Conservation (phyloP, 768 basidiomycete genomes). For the Lentinus tigrinus region DNA sequence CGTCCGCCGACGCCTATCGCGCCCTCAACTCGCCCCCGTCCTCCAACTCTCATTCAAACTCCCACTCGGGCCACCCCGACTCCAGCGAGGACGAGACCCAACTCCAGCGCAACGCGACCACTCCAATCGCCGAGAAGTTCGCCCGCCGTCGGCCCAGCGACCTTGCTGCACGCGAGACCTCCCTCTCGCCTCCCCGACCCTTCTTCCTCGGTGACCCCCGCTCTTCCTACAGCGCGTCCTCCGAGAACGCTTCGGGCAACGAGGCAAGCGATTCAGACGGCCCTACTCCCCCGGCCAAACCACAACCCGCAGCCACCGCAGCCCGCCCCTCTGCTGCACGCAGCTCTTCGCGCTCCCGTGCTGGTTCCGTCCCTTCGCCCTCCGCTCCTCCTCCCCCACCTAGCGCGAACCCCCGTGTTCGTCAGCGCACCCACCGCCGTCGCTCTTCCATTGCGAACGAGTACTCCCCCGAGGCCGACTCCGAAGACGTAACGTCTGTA, state of each 20-base stretch:
- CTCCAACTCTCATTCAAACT: constrained; percentile 14
- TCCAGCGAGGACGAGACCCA: constrained; percentile 24
- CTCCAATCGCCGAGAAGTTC: constrained; percentile 17
- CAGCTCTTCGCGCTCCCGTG: background rate
- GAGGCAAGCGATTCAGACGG: constrained; percentile 27
- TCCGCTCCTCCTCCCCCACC: constrained; percentile 8
- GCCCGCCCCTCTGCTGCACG: constrained; percentile 1
- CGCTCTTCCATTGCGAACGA: constrained; percentile 22
- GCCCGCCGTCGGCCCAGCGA: constrained; percentile 11
- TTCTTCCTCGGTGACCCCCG: constrained; percentile 35
- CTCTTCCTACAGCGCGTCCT: constrained; percentile 18
- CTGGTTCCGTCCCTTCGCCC: constrained; percentile 1
- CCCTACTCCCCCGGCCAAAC: constrained; percentile 9
- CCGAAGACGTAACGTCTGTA: constrained; percentile 1
- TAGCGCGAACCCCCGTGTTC: constrained; percentile 13
- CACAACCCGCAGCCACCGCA: constrained; percentile 9
- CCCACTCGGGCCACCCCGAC: constrained; percentile 17
- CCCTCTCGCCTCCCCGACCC: constrained; percentile 36
- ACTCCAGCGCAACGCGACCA: constrained; percentile 13
- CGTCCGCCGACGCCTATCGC: constrained; percentile 29
- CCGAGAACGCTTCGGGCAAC: constrained; percentile 15
- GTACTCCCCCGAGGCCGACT: constrained; percentile 12
- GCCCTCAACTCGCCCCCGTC: constrained; percentile 17
- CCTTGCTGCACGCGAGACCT: background rate
- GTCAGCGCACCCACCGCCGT: constrained; percentile 24